Evolutionary conservation across 163 green algal genomes (phyloP).

Genomic region (Prototheca cutis): DNA sequence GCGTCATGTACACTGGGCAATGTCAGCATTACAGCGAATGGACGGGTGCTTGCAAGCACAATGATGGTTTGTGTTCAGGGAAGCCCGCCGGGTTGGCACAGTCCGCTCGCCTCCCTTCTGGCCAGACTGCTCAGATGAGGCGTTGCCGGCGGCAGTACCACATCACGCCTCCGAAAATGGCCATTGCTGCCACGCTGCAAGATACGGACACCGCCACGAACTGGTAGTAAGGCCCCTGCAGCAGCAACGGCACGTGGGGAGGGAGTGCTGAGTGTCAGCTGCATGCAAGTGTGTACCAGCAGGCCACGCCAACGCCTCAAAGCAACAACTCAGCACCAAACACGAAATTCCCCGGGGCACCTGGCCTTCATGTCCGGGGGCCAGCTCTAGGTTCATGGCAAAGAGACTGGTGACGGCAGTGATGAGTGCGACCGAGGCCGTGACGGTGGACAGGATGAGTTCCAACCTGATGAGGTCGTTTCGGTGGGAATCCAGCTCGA

Average conservation of each 20-base stretch:
- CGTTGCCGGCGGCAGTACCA: constrained; percentile 22
- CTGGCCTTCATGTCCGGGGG: constrained; percentile 5
- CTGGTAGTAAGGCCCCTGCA: constrained; percentile 19
- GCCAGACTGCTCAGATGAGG: constrained; percentile 23
- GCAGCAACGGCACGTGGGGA: not conserved
- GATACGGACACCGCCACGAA: constrained; percentile 19
- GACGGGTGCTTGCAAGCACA: too few relatives aligned
- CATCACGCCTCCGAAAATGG: constrained; percentile 17
- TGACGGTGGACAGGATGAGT: constrained; percentile 71
- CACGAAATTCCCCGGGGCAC: too few relatives aligned
- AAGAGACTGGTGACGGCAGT: constrained; percentile 67
- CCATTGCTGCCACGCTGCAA: constrained; percentile 5
- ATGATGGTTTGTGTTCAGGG: too few relatives aligned
- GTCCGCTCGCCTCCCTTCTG: too few relatives aligned
- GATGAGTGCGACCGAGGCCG: constrained; percentile 63
- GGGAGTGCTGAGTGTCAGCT: not conserved
- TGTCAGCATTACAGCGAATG: too few relatives aligned
- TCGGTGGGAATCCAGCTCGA: constrained; percentile 74
- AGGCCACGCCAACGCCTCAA: too few relatives aligned
- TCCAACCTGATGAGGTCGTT: constrained; percentile 71
- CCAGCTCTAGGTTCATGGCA: constrained; percentile 80
- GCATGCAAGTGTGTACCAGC: too few relatives aligned
- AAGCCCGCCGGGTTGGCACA: too few relatives aligned
- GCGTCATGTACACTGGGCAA: too few relatives aligned
- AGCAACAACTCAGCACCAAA: too few relatives aligned